Conservation (phyloP, 768 basidiomycete species). For the Termitomyces sp. region DNA sequence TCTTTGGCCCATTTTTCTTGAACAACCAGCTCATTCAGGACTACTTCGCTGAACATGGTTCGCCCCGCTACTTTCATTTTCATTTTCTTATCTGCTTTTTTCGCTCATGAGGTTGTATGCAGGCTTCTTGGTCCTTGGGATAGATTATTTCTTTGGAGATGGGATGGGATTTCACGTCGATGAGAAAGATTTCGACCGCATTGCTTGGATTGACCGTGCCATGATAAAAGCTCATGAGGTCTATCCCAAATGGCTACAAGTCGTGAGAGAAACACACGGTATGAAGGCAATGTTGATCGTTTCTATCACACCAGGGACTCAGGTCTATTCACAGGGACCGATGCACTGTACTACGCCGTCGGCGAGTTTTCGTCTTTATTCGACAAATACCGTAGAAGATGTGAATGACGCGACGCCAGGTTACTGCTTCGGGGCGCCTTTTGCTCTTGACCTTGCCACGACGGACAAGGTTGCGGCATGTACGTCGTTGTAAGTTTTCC, state of each 20-base stretch:
- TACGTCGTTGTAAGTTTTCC: conserved; percentile 11
- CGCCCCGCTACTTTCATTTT: background rate
- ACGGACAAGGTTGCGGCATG: conserved; percentile 44
- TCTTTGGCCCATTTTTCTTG: conserved; percentile 52
- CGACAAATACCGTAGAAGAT: background rate
- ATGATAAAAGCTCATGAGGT: conserved; percentile 29
- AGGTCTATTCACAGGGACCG: conserved; percentile 11
- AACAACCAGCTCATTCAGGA: conserved; percentile 60
- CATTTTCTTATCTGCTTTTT: background rate
- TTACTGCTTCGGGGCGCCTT: conserved; percentile 56
- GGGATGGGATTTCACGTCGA: conserved; percentile 34
- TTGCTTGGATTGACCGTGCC: conserved; percentile 35
- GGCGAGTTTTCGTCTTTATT: conserved; percentile 25
- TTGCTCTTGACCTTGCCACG: conserved; percentile 37
- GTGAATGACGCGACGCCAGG: conserved; percentile 23
- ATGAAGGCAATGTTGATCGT: background rate
- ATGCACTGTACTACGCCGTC: conserved; percentile 37
- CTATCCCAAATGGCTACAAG: conserved; percentile 47
- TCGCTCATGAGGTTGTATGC: conserved; percentile 18
- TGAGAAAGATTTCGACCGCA: conserved; percentile 30
- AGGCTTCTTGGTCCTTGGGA: conserved; percentile 56
- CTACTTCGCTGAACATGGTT: conserved; percentile 57
- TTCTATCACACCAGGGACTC: background rate
- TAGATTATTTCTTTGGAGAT: conserved; percentile 64
- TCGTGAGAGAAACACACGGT: conserved; percentile 46